A percentile compares a stretch with the other conserved stretches of the same genome.
phyloP scores from a whole-genome alignment of 208 protist genomes.

The Wallacemonas collosoma region DNA sequence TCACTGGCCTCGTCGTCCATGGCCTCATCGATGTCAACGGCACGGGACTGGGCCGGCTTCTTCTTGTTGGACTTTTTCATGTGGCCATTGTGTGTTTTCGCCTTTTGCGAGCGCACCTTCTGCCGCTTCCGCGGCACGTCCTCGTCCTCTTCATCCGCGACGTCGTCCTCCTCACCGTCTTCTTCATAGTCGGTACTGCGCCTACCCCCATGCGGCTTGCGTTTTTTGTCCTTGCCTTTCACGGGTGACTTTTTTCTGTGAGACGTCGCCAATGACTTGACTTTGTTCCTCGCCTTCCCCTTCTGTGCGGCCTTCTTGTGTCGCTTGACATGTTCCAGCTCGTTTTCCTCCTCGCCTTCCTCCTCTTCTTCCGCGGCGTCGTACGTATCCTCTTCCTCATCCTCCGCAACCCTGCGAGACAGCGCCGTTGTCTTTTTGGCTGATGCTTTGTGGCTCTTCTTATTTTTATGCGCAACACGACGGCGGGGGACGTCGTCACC shows the following conservation, averaged over 20 bases:
- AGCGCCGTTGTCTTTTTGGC: background rate
- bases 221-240: background rate
- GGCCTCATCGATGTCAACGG: background rate
- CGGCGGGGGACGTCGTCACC: background rate
- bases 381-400: background rate
- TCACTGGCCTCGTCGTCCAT: background rate
- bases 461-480: background rate
- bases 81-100: background rate
- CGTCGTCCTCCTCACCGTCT: background rate
- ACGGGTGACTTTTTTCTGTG: background rate
- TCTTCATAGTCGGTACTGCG: background rate
- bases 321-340: background rate
- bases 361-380: background rate
- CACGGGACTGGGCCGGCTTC: too few species aligned
- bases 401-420: background rate
- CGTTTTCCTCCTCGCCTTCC: background rate
- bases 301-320: background rate
- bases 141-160: background rate
- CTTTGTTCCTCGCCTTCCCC: background rate
- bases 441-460: background rate
- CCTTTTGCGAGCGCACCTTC: background rate
- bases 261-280: background rate
- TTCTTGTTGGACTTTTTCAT: background rate
- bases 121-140: background rate
- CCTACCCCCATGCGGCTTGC: background rate